These are phyloP conservation scores for Fagopyrum homotropicum DNA, from an alignment of 148 eudicot species.

Conservation along the genomic window DNA sequence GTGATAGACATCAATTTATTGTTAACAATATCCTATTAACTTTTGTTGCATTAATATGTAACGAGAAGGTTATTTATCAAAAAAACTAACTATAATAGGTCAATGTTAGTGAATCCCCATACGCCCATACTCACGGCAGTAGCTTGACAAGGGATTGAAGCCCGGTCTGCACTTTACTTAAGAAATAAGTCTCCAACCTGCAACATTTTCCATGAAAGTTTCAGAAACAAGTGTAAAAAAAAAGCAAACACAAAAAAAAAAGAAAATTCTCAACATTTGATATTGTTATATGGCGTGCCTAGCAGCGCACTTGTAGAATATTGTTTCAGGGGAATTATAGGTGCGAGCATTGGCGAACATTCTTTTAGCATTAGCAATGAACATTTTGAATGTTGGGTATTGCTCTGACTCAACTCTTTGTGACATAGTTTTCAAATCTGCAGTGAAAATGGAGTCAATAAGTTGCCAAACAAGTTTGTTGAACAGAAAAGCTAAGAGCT, in stretches of 20 bases:
- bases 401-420: constrained; percentile 90
- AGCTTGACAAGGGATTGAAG: constrained; percentile 43
- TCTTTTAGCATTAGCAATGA: constrained; percentile 71
- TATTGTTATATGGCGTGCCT: constrained; percentile 36
- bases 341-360: constrained; percentile 94
- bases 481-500: background rate
- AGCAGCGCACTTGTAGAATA: constrained; percentile 86
- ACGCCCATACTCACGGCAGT: constrained; percentile 18
- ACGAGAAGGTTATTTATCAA: background rate
- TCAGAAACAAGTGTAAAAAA: background rate
- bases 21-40: too few relatives aligned
- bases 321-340: constrained; percentile 88
- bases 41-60: too few relatives aligned
- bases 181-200: constrained; percentile 56
- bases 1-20: too few relatives aligned
- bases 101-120: background rate
- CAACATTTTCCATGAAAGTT: constrained; percentile 5
- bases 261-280: background rate
- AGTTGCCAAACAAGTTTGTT: background rate
- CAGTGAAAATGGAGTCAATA: constrained; percentile 7
- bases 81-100: background rate
- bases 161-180: constrained; percentile 44
- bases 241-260: background rate
- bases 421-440: constrained; percentile 87
- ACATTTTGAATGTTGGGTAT: constrained; percentile 89